Evolutionary conservation across 768 basidiomycete genomes (phyloP).

Genomic region (Daedaleopsis nitida): DNA sequence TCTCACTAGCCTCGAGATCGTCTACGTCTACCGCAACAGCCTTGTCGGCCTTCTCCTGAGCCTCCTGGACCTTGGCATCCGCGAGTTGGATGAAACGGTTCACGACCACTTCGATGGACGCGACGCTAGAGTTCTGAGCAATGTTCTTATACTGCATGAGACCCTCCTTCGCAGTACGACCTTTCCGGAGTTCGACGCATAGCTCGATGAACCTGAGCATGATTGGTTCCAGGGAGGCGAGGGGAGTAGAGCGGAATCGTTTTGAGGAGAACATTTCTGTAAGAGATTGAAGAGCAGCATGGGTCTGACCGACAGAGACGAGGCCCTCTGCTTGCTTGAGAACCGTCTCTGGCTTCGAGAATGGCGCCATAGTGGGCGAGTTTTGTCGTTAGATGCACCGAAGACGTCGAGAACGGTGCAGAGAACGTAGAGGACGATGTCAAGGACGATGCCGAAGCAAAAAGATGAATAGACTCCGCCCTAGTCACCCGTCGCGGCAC

Average conservation of each 20-base stretch:
- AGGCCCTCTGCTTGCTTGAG: slow-evolving; percentile 94
- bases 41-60: slow-evolving; percentile 84
- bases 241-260: slow-evolving; percentile 89
- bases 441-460: slow-evolving; percentile 9
- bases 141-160: slow-evolving; percentile 99
- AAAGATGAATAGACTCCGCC: slow-evolving; percentile 16
- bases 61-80: slow-evolving; percentile 80
- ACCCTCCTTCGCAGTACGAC: slow-evolving; percentile 91
- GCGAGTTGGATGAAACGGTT: slow-evolving; percentile 81
- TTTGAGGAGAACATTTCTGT: slow-evolving; percentile 93
- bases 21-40: slow-evolving; percentile 77
- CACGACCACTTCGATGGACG: slow-evolving; percentile 90
- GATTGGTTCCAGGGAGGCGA: slow-evolving; percentile 90
- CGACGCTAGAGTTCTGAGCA: slow-evolving; percentile 89
- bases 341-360: slow-evolving; percentile 88
- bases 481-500: slow-evolving; percentile 2
- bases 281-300: slow-evolving; percentile 87
- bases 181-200: slow-evolving; percentile 93
- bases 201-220: slow-evolving; percentile 95
- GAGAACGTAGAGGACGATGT: slow-evolving; percentile 4
- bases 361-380: slow-evolving; percentile 71
- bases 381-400: slow-evolving; percentile 11
- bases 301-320: slow-evolving; percentile 87
- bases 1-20: slow-evolving; percentile 94
- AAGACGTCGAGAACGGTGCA: slow-evolving; percentile 10